phyloP scores from a whole-genome alignment of 2,329 filamentous ascomycete genomes.

The Penicillium verrucosum region DNA sequence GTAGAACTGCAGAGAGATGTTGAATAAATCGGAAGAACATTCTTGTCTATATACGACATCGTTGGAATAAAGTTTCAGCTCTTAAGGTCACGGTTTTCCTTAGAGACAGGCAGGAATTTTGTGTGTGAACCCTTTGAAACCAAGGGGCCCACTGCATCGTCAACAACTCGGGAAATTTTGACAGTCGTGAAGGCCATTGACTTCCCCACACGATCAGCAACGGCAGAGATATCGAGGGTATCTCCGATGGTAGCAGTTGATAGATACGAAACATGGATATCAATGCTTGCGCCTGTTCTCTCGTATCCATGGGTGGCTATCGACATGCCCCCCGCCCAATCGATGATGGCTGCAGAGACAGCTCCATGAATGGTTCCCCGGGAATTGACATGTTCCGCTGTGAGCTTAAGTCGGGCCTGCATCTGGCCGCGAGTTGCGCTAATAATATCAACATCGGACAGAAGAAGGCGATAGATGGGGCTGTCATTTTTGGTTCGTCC shows the following conservation, averaged over 20 bases:
- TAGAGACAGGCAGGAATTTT: conserved; percentile 10
- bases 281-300: conserved; percentile 7
- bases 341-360: conserved; percentile 7
- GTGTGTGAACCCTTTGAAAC: conserved; percentile 9
- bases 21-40: background rate
- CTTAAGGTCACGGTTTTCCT: conserved; percentile 1
- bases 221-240: conserved; percentile 1
- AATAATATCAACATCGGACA: conserved; percentile 5
- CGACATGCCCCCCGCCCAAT: conserved; percentile 10
- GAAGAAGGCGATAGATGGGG: conserved; percentile 7
- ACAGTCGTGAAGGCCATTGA: conserved; percentile 10
- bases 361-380: conserved; percentile 8
- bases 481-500: conserved; percentile 8
- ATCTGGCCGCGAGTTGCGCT: conserved; percentile 1
- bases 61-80: background rate
- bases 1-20: background rate
- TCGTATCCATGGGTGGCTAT: conserved; percentile 9
- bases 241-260: conserved; percentile 6
- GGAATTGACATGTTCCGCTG: conserved; percentile 8
- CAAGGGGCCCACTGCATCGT: conserved; percentile 5
- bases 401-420: conserved; percentile 9
- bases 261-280: conserved; percentile 8
- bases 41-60: background rate
- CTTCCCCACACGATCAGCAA: conserved; percentile 6
- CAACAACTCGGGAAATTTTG: conserved; percentile 2